Conservation (phyloP, 1,139 yeast genomes). For the Torulaspora globosa region DNA sequence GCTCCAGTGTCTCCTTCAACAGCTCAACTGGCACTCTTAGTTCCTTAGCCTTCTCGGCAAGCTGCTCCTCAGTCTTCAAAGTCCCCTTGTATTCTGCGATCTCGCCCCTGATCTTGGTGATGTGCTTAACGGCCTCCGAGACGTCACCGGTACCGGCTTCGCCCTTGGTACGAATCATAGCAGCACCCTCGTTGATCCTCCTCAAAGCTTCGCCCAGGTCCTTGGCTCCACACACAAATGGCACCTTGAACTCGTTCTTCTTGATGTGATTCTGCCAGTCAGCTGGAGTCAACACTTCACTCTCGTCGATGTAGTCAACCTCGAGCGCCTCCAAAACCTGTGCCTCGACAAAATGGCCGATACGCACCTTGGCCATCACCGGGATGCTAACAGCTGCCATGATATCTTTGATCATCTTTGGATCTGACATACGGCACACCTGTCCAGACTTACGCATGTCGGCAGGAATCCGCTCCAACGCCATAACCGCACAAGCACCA, state of each 20-base stretch:
- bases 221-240: slow-evolving; percentile 85
- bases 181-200: slow-evolving; percentile 79
- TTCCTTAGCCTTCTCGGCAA: slow-evolving; percentile 51
- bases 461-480: slow-evolving; percentile 80
- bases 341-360: slow-evolving; percentile 83
- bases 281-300: slow-evolving; percentile 81
- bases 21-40: slow-evolving; percentile 58
- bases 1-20: slow-evolving; percentile 49
- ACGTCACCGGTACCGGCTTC: slow-evolving; percentile 91
- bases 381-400: slow-evolving; percentile 66
- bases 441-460: slow-evolving; percentile 82
- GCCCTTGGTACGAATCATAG: slow-evolving; percentile 84
- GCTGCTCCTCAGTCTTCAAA: slow-evolving; percentile 46
- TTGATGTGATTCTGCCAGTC: slow-evolving; percentile 65
- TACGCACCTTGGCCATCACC: slow-evolving; percentile 86
- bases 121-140: slow-evolving; percentile 79
- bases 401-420: slow-evolving; percentile 71
- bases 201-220: slow-evolving; percentile 82
- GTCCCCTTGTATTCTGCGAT: slow-evolving; percentile 41
- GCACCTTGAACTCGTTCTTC: slow-evolving; percentile 61
- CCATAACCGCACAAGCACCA: slow-evolving; percentile 92
- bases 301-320: slow-evolving; percentile 79
- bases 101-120: slow-evolving; percentile 54
- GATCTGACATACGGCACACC: slow-evolving; percentile 87
- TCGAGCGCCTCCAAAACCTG: slow-evolving; percentile 70